Evolutionary conservation across 2,329 filamentous ascomycete species (phyloP), one percentile per base, ranked within the genome.

Genomic region (Pseudogymnoascus sp.): DNA sequence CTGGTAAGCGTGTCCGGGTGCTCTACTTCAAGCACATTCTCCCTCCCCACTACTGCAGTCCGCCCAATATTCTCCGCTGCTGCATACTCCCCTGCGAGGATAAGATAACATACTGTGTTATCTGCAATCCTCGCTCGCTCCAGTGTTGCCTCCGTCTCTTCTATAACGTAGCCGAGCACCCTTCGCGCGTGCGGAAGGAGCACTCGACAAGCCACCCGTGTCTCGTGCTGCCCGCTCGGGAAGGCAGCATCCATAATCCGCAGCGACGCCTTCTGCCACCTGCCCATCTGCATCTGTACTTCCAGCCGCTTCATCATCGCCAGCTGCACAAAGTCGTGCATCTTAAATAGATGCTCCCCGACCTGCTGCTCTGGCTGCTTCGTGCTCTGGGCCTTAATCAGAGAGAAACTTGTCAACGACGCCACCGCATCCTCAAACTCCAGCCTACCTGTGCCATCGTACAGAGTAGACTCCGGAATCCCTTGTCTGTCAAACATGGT

Each of bases 361-460:
- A 64, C 67, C 4, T 28, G 45, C 23, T 2, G 45, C 14, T 54
- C 23, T 54, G 3, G 25, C 63, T 70, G 11, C 62, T 61, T 0
- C 63, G 62, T 63, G 6, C 57, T 64, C 25, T 66, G 62, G 19
- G 41, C 54, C 8, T 62, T 65, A 7, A 81, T 67, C 4, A 81
- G 73, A 1, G 70, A 77, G 67, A 73, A 81, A 61, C 75, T 68
- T 43, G 69, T 67, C 8, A 81, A 70, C 2, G 70, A 67, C 0
- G 65, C 31, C 1, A 80, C 61, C 66, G 79, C 75, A 2, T 73
- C 69, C 65, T 75, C 71, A 23, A 75, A 74, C 4, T 66, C 67
- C 2, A 68, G 62, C 7, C 16, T 39, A 28, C 64, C 64, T 7
- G 51, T 11, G 23, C 41, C 61, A 14, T 34, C 4, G 25, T 67